Base-by-base conservation (phyloP, 805 yeast species). In the Schizosaccharomyces octosporus region DNA sequence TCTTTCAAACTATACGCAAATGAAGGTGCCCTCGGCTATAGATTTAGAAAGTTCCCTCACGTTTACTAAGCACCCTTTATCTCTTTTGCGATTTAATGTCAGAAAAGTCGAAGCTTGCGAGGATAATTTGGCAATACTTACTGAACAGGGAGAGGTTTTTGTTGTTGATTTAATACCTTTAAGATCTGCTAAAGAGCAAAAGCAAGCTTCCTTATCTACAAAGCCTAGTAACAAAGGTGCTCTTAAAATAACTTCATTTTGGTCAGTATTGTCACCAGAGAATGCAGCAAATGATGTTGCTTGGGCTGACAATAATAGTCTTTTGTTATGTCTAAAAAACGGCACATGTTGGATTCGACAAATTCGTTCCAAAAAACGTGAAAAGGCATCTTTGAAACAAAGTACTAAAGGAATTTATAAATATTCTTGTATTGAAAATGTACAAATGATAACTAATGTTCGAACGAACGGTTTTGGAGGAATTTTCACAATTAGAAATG, bases 401-500 rank as follows among this genome's bases (percentile, higher is more conserved):
- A 24, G 31, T 76, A 70, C 64, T 66, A 76, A 63, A 63, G 67
- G 58, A 61, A 72, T 64, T 42, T 66, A 57, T 67, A 84, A 83
- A 68, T 83, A 82, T 68, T 72, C 73, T 51, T 78, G 79, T 62
- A 66, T 84, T 3, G 78, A 79, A 5, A 71, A 73, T 48, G 64
- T 84, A n/a, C 81, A 82, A 60, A 78, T 78, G 61, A 76, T 81
- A n/a, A 78, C 76, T 13, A 74, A 74, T 60, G 95, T 88, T 2
- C 69, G 78, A 1, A 82, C 90, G 66, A 87, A 84, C 67, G 69
- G 73, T 13, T 85, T 84, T 67, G 72, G 79, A 0, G 82, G 85
- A 0, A 85, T 85, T 71, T 82, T 81, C 0, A 80, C 85, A 58
- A 71, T 85, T 17, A 77, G 83, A 64, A 83, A 82, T 64, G 88